These are phyloP conservation scores for Tolypocladium guangdongense DNA, from an alignment of 2,329 filamentous ascomycete species.

Conservation along the genomic window DNA sequence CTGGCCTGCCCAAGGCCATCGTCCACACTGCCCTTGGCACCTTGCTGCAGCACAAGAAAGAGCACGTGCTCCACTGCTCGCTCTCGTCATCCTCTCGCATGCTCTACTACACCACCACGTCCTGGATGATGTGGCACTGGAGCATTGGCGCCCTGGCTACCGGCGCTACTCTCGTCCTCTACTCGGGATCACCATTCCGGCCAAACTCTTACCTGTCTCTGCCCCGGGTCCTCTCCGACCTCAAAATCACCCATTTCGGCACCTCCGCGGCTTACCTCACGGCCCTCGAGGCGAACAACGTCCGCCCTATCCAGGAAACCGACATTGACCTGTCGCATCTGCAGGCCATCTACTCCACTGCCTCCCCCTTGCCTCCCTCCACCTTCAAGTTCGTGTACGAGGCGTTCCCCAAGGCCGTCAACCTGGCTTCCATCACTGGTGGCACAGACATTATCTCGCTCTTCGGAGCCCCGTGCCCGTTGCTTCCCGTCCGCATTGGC, in stretches of 20 bases:
- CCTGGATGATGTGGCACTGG: slow-evolving; percentile 99
- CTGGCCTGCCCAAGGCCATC: slow-evolving; percentile 80
- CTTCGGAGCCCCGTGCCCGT: slow-evolving; percentile 74
- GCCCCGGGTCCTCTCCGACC: slow-evolving; percentile 67
- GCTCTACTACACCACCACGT: slow-evolving; percentile 90
- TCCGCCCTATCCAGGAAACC: slow-evolving; percentile 44
- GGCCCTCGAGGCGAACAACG: slow-evolving; percentile 68
- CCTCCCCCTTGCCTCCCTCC: slow-evolving; percentile 81
- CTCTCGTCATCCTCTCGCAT: slow-evolving; percentile 62
- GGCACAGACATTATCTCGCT: slow-evolving; percentile 95
- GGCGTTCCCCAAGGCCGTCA: slow-evolving; percentile 68
- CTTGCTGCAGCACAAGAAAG: slow-evolving; percentile 93
- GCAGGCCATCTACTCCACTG: slow-evolving; percentile 86
- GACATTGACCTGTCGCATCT: slow-evolving; percentile 51
- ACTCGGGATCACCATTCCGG: slow-evolving; percentile 85
- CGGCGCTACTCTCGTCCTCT: slow-evolving; percentile 75
- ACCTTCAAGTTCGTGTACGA: slow-evolving; percentile 86
- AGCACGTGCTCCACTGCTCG: slow-evolving; percentile 79
- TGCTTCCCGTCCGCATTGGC: slow-evolving; percentile 60
- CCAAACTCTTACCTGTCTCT: slow-evolving; percentile 72
- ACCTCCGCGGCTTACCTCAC: slow-evolving; percentile 92
- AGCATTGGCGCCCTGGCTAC: slow-evolving; percentile 74
- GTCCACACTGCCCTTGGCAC: slow-evolving; percentile 87
- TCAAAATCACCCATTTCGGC: slow-evolving; percentile 84
- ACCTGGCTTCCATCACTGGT: slow-evolving; percentile 87